A percentile compares a stretch with the other conserved stretches of the same genome.
These are phyloP conservation scores for Aureobasidium sp. DNA, from an alignment of 2,329 filamentous ascomycete genomes.

Conservation along the genomic window DNA sequence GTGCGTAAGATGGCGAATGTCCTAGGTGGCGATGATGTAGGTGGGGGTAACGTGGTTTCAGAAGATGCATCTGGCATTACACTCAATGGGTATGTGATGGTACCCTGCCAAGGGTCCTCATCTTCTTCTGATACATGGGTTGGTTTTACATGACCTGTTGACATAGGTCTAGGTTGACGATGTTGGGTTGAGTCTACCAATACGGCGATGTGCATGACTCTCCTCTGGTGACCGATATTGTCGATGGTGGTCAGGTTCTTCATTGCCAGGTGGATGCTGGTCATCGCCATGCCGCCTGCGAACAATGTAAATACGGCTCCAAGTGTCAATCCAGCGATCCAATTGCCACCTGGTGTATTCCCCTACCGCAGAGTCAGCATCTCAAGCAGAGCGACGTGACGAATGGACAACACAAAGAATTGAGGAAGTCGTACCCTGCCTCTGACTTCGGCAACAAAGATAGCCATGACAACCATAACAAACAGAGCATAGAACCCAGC, in stretches of 20 bases:
- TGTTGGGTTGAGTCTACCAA: constrained; percentile 43
- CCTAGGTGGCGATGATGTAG: constrained; percentile 32
- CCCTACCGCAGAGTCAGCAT: constrained; percentile 8
- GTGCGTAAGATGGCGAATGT: constrained; percentile 76
- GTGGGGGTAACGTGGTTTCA: constrained; percentile 22
- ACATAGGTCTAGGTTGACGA: constrained; percentile 13
- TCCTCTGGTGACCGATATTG: constrained; percentile 54
- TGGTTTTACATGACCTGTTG: not conserved
- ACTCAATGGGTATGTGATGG: constrained; percentile 53
- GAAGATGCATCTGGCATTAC: constrained; percentile 21
- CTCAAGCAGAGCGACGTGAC: too few species aligned
- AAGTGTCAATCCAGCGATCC: constrained; percentile 60
- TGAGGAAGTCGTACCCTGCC: constrained; percentile 33
- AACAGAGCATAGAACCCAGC: constrained; percentile 60
- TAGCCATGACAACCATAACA: constrained; percentile 55
- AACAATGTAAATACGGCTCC: constrained; percentile 74
- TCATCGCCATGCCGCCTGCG: constrained; percentile 65
- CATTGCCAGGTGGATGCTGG: constrained; percentile 61
- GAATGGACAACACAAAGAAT: not conserved
- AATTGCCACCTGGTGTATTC: constrained; percentile 47
- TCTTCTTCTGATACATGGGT: not conserved
- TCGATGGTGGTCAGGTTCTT: constrained; percentile 82
- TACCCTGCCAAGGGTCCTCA: constrained; percentile 29
- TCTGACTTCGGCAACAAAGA: constrained; percentile 53
- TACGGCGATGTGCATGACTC: constrained; percentile 67